phyloP scores from a whole-genome alignment of 352 stramenopile species.

The Hyaloperonospora arabidopsidis region DNA sequence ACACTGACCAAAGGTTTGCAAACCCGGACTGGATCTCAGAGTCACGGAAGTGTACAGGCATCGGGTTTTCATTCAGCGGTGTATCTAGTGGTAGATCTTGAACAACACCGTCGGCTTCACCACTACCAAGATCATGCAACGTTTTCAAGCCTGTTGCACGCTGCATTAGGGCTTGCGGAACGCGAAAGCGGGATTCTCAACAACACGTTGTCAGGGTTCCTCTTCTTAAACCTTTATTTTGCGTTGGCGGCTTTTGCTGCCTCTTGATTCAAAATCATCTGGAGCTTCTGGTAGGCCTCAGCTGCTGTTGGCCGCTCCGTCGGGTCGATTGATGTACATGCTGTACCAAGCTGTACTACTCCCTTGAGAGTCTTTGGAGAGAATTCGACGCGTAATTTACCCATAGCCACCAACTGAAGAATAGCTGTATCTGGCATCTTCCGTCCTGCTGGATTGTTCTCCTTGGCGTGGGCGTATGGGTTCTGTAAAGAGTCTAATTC shows the following conservation, averaged over 20 bases:
- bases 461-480: constrained; percentile 32
- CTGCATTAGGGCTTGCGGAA: no score
- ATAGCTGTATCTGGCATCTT: constrained; percentile 43
- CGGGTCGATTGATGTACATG: constrained; percentile 39
- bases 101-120: no score
- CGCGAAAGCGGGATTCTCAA: no score
- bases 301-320: constrained; percentile 31
- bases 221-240: constrained; percentile 32
- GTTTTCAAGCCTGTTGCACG: no score
- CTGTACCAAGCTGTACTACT: constrained; percentile 27
- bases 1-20: no score
- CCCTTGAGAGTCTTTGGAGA: constrained; percentile 18
- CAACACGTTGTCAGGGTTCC: not conserved
- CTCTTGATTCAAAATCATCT: constrained; percentile 30
- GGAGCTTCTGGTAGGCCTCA: constrained; percentile 32
- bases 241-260: constrained; percentile 22
- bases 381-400: constrained; percentile 37
- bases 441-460: constrained; percentile 25
- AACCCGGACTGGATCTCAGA: no score
- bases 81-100: no score
- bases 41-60: no score
- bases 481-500: constrained; percentile 38
- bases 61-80: no score
- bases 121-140: no score
- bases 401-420: constrained; percentile 40